Evolutionary conservation across 2,329 filamentous ascomycete genomes (phyloP).

Genomic region (Pestalotiopsis sp.): DNA sequence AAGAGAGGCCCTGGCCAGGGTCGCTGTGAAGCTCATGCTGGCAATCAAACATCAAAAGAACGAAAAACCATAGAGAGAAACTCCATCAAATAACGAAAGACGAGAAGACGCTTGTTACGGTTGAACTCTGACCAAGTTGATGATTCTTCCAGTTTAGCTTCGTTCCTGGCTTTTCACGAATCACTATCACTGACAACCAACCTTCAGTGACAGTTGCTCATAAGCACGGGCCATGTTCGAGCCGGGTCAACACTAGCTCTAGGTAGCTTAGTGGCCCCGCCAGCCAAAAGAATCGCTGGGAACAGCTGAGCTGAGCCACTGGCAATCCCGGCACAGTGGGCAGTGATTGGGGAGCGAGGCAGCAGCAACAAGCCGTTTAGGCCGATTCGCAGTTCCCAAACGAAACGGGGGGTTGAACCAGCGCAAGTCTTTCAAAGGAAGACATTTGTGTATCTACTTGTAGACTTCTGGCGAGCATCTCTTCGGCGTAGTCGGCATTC

Average conservation of each 20-base stretch:
- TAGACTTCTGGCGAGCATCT: background rate
- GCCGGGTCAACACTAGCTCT: background rate
- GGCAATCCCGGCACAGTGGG: background rate
- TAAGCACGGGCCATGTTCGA: background rate
- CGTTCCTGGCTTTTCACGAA: background rate
- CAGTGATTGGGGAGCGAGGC: slow-evolving; percentile 4
- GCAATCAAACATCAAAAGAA: background rate
- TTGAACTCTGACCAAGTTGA: background rate
- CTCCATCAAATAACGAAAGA: background rate
- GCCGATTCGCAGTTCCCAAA: background rate
- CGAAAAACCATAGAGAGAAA: background rate
- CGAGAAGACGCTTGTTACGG: background rate
- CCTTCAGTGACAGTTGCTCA: background rate
- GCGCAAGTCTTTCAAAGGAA: background rate
- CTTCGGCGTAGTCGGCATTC: background rate
- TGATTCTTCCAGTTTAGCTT: background rate
- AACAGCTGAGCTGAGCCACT: background rate
- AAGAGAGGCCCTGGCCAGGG: slow-evolving; percentile 26
- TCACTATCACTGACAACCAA: background rate
- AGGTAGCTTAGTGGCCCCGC: background rate
- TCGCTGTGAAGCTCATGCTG: slow-evolving; percentile 29
- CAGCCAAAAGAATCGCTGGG: background rate
- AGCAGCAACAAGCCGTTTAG: background rate
- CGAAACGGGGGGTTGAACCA: background rate
- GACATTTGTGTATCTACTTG: background rate